Evolutionary conservation across 179 eudicot genomes (phyloP).

Genomic region (Beta lomatogona): DNA sequence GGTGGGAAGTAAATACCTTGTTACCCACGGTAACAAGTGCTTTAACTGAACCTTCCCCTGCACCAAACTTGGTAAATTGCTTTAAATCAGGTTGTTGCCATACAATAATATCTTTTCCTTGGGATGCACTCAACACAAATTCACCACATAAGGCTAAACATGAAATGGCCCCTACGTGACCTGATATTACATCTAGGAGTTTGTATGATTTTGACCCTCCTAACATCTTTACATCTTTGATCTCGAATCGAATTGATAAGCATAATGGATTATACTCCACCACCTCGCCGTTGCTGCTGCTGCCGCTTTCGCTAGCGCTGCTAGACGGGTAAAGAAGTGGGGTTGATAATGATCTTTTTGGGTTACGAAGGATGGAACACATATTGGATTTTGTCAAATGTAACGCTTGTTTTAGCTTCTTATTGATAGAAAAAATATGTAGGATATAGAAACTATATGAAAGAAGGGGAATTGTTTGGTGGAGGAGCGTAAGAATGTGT

Average conservation of each 20-base stretch:
- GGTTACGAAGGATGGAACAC: constrained; percentile 31
- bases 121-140: constrained; percentile 46
- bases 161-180: constrained; percentile 74
- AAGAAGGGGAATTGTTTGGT: neutral
- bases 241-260: constrained; percentile 31
- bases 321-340: constrained; percentile 24
- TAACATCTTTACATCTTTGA: neutral
- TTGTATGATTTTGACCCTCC: constrained; percentile 39
- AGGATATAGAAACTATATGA: neutral
- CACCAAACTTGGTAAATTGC: constrained; percentile 39
- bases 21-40: constrained; percentile 40
- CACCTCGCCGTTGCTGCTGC: neutral
- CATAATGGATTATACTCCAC: constrained; percentile 24
- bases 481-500: constrained; percentile 16
- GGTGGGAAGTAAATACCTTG: constrained; percentile 47
- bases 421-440: no score
- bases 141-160: constrained; percentile 53
- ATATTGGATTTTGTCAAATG: neutral
- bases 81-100: constrained; percentile 49
- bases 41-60: constrained; percentile 46
- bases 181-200: constrained; percentile 56
- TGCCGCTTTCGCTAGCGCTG: constrained; percentile 17
- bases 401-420: neutral
- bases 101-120: constrained; percentile 48
- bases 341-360: constrained; percentile 34